These are phyloP conservation scores for Alternaria dauci DNA, from an alignment of 2,329 filamentous ascomycete genomes.

Conservation along the genomic window DNA sequence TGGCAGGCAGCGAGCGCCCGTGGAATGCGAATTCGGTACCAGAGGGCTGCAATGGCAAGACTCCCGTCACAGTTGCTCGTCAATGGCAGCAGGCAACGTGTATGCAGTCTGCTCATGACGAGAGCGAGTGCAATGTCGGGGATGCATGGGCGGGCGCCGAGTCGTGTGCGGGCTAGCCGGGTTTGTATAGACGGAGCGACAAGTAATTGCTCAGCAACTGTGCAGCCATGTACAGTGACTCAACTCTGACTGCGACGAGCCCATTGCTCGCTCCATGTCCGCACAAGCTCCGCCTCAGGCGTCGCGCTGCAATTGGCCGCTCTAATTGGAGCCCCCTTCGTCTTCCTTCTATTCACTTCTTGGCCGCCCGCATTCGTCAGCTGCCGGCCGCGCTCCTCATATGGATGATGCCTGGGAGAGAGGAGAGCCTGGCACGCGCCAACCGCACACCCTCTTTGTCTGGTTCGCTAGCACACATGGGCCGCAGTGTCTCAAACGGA, in stretches of 20 bases:
- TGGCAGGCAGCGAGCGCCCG: conserved; percentile 11
- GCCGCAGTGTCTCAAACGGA: conserved; percentile 32
- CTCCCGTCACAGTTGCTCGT: conserved; percentile 7
- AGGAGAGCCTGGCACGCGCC: conserved; percentile 28
- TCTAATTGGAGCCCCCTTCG: conserved; percentile 30
- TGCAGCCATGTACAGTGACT: conserved; percentile 26
- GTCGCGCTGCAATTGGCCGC: conserved; percentile 37
- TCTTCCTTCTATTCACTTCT: conserved; percentile 44
- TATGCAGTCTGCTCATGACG: neutral
- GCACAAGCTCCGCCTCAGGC: conserved; percentile 28
- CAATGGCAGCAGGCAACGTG: conserved; percentile 28
- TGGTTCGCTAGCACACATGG: conserved; percentile 31
- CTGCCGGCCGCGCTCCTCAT: conserved; percentile 36
- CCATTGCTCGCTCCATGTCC: conserved; percentile 18
- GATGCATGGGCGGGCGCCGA: conserved; percentile 6
- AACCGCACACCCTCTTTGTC: conserved; percentile 42
- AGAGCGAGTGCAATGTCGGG: conserved; percentile 1
- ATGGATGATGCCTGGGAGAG: conserved; percentile 35
- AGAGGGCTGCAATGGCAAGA: neutral
- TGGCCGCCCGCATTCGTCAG: conserved; percentile 44
- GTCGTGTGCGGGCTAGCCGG: conserved; percentile 19
- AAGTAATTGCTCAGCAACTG: conserved; percentile 20
- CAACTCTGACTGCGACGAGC: conserved; percentile 35
- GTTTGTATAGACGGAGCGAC: conserved; percentile 24
- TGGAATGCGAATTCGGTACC: neutral